phyloP scores from a whole-genome alignment of 192 early-diverging fungal species.

The Paraglomus brasilianum region DNA sequence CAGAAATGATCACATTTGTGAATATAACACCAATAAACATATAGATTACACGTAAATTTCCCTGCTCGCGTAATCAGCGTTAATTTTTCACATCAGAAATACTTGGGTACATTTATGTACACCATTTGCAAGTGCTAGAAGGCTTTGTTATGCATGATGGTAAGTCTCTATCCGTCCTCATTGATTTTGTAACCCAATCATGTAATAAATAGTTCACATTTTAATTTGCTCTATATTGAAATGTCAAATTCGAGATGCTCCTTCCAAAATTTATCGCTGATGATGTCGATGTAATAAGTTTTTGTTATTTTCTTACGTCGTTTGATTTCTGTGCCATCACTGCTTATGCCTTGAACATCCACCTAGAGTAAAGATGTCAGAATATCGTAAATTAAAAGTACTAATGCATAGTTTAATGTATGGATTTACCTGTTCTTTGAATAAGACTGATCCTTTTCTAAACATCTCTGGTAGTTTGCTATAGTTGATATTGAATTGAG shows the following conservation, averaged over 20 bases:
- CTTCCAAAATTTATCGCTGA: conserved; percentile 72
- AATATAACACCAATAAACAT: too few relatives aligned
- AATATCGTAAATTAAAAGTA: not conserved
- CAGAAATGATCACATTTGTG: too few relatives aligned
- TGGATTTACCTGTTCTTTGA: conserved; percentile 55
- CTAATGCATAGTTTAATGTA: not conserved
- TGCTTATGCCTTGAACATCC: conserved; percentile 26
- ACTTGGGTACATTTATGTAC: too few relatives aligned
- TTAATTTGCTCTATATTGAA: not conserved
- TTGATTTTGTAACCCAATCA: too few relatives aligned
- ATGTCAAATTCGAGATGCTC: conserved; percentile 28
- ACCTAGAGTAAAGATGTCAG: not conserved
- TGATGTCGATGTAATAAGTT: conserved; percentile 69
- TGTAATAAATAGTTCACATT: too few relatives aligned
- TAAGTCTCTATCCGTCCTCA: too few relatives aligned
- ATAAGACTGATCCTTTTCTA: conserved; percentile 83
- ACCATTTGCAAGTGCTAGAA: too few relatives aligned
- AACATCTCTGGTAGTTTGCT: conserved; percentile 78
- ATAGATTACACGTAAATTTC: too few relatives aligned
- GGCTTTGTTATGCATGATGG: too few relatives aligned
- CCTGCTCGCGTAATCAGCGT: too few relatives aligned
- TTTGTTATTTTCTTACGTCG: conserved; percentile 57
- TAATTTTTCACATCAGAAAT: too few relatives aligned
- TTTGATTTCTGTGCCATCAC: conserved; percentile 32
- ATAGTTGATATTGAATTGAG: conserved; percentile 86